Evolutionary conservation across 2,329 filamentous ascomycete species (phyloP).

Genomic region (Ophiocordyceps unilateralis): DNA sequence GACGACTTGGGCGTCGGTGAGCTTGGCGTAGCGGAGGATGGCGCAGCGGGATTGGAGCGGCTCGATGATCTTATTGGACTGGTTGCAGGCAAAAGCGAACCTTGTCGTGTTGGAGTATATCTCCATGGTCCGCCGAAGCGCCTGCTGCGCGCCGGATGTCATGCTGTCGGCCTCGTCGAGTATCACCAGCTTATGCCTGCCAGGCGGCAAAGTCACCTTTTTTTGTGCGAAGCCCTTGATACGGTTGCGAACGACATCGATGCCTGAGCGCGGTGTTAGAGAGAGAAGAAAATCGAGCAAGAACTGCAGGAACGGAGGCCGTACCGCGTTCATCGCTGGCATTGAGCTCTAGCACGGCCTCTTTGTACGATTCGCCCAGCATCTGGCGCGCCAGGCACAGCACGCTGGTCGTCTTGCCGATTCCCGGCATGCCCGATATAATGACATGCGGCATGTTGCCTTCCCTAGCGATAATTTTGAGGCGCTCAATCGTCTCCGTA

Average conservation of each 20-base stretch:
- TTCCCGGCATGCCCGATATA: constrained; percentile 98
- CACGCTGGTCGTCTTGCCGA: constrained; percentile 94
- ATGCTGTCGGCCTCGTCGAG: constrained; percentile 97
- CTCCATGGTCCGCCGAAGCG: constrained; percentile 90
- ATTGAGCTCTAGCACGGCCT: constrained; percentile 91
- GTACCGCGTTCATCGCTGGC: constrained; percentile 82
- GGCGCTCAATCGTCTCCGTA: constrained; percentile 87
- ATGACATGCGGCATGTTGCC: constrained; percentile 99
- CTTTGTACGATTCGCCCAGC: constrained; percentile 86
- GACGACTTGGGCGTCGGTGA: constrained; percentile 86
- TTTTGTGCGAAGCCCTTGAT: constrained; percentile 99
- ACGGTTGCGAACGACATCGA: constrained; percentile 89
- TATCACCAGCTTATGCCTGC: constrained; percentile 90
- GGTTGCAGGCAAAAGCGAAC: constrained; percentile 96
- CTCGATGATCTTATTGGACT: constrained; percentile 98
- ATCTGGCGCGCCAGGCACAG: constrained; percentile 84
- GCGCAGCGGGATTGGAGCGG: constrained; percentile 94
- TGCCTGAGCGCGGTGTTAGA: constrained; percentile 33
- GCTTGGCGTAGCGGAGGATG: constrained; percentile 79
- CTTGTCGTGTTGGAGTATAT: constrained; percentile 94
- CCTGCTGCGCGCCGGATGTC: constrained; percentile 93
- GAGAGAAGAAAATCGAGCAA: not conserved
- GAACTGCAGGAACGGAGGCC: not conserved
- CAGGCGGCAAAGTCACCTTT: constrained; percentile 84
- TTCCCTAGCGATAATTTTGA: constrained; percentile 97